Conservation (phyloP, 805 yeast species). For the Saturnispora zaruensis region DNA sequence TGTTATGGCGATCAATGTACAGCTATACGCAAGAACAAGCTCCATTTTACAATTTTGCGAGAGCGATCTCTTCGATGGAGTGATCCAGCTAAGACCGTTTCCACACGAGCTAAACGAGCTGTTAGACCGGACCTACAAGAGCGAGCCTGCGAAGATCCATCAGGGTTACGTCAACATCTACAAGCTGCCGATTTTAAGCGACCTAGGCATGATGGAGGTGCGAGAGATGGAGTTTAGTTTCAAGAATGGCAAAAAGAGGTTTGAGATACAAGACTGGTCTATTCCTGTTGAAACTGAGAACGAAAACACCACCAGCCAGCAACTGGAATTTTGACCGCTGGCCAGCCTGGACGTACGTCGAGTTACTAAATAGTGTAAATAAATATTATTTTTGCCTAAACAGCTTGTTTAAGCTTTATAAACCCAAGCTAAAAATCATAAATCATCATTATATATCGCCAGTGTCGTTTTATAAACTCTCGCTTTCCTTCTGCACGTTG, state of each 20-base stretch:
- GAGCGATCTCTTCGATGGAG: conserved; percentile 47
- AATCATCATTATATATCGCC: background rate
- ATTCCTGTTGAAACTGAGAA: conserved; percentile 81
- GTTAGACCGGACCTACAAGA: conserved; percentile 60
- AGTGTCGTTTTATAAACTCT: background rate
- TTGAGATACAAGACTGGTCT: conserved; percentile 93
- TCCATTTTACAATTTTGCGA: conserved; percentile 47
- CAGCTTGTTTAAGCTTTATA: background rate
- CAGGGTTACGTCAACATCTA: conserved; percentile 79
- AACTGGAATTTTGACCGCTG: background rate
- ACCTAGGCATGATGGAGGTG: conserved; percentile 71
- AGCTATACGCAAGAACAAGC: conserved; percentile 50
- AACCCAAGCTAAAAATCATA: background rate
- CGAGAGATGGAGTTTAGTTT: conserved; percentile 75
- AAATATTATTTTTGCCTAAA: background rate
- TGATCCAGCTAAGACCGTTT: conserved; percentile 73
- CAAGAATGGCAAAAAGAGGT: conserved; percentile 70
- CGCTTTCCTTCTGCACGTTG: conserved; percentile 17
- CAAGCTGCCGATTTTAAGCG: conserved; percentile 65
- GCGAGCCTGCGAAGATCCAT: conserved; percentile 65
- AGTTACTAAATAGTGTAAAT: too few relatives aligned
- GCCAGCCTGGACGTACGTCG: background rate
- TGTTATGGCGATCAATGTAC: conserved; percentile 53
- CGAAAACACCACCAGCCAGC: conserved; percentile 2
- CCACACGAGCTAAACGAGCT: conserved; percentile 60